phyloP scores from a whole-genome alignment of 1,284 basidiomycete genomes.

The Porogramme epimiltina region DNA sequence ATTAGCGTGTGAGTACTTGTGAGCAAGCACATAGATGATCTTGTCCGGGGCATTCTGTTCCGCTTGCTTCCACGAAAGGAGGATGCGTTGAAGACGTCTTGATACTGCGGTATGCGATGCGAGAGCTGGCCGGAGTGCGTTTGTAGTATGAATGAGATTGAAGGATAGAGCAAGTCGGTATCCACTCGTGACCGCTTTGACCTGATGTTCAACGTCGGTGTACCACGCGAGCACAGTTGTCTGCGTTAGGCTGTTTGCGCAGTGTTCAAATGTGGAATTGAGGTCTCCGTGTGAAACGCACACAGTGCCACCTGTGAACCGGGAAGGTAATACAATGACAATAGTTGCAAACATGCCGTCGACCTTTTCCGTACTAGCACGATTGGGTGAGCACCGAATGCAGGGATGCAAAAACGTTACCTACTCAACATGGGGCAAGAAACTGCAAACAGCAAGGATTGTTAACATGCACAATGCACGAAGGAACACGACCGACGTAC shows the following conservation, averaged over 20 bases:
- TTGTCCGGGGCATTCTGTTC: constrained; percentile 10
- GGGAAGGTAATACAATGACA: constrained; percentile 45
- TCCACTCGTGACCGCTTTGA: constrained; percentile 45
- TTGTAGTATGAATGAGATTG: constrained; percentile 36
- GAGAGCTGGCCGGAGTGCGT: constrained; percentile 17
- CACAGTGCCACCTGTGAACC: constrained; percentile 43
- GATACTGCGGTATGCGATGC: background rate
- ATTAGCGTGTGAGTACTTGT: constrained; percentile 26
- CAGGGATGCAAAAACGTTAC: background rate
- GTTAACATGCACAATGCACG: constrained; percentile 39
- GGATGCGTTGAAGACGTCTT: constrained; percentile 9
- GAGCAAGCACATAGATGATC: constrained; percentile 25
- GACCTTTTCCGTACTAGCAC: constrained; percentile 39
- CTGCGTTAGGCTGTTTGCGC: constrained; percentile 27
- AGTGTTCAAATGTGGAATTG: constrained; percentile 35
- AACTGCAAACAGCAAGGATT: constrained; percentile 3
- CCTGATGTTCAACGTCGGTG: constrained; percentile 46
- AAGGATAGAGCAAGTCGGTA: constrained; percentile 49
- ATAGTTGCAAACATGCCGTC: constrained; percentile 49
- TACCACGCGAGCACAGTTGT: constrained; percentile 49
- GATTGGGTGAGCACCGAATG: background rate
- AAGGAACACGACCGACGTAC: constrained; percentile 23
- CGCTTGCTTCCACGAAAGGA: constrained; percentile 21
- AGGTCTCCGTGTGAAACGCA: constrained; percentile 38
- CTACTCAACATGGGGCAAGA: constrained; percentile 20